Evolutionary conservation across 1,139 yeast species (phyloP), one percentile per base, ranked within the genome.

Genomic region (Nakaseomyces uthaithaninus): DNA sequence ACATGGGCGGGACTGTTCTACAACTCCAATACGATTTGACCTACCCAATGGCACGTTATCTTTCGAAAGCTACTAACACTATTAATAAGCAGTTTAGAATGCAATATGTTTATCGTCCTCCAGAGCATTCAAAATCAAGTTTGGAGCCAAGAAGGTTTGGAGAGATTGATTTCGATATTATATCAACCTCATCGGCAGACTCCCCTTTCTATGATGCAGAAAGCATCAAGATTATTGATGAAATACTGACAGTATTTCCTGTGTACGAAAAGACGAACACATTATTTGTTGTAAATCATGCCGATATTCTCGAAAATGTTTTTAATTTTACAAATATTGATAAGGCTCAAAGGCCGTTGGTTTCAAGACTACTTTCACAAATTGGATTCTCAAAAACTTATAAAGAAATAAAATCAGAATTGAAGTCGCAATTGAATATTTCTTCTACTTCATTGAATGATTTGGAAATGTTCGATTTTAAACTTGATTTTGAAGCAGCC

Each of bases 21-120:
- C 94, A 87, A 46, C 63, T 93, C 27, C 94, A 95, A 1, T 89
- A 81, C 57, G 98, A 91, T 57, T 66, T 89, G 46, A 82, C 94
- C 0, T 64, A 87, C 27, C 97, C 99, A 0, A 75, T 82, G 64
- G 97, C 98, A 0, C 67, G 98, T 48, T 70, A 77, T 40, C 62
- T 91, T 25, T 87, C 96, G 4, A 77, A 82, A 43, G 67, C 69
- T 15, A 81, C 33, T 60, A 69, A 3, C 63, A 79, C 45, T 41
- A 52, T 54, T 9, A 45, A 55, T 17, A 86, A 86, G 57, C 65
- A 83, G 33, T 85, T 67, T 57, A 68, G 93, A 15, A 77, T 84
- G 53, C 94, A 85, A 41, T 75, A 76, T 52, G 97, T 93, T 2
- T 91, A 77, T 57, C 69, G 97, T 39, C 80, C 89, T 0, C 69